Evolutionary conservation across 1,284 basidiomycete genomes (phyloP).

Genomic region (Phylloboletellus chloephorus): DNA sequence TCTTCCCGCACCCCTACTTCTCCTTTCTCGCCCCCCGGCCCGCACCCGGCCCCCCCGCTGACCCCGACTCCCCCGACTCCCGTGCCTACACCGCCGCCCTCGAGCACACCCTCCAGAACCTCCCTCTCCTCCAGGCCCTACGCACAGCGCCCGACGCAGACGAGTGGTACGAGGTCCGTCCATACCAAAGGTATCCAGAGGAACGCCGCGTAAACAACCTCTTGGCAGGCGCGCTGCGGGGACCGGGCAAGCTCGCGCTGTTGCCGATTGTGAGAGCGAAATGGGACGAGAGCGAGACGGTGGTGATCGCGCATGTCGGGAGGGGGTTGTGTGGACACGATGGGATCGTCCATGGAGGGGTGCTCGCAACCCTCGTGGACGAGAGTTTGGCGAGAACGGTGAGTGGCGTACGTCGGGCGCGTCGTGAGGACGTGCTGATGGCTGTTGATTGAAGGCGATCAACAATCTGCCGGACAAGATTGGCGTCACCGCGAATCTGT

Average conservation of each 20-base stretch:
- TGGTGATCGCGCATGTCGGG: slow-evolving; percentile 78
- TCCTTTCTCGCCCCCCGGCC: slow-evolving; percentile 66
- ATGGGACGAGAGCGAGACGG: slow-evolving; percentile 68
- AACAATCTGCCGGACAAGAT: slow-evolving; percentile 82
- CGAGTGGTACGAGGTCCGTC: slow-evolving; percentile 75
- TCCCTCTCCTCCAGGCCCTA: slow-evolving; percentile 57
- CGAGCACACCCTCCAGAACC: slow-evolving; percentile 63
- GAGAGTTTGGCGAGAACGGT: slow-evolving; percentile 83
- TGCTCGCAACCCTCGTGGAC: slow-evolving; percentile 87
- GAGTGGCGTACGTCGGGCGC: too few relatives aligned
- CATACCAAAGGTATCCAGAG: slow-evolving; percentile 66
- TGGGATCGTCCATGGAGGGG: slow-evolving; percentile 90
- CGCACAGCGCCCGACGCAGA: slow-evolving; percentile 43
- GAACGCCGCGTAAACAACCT: slow-evolving; percentile 73
- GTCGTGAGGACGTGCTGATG: slow-evolving; percentile 6
- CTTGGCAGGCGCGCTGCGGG: slow-evolving; percentile 79
- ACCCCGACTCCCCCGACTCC: slow-evolving; percentile 59
- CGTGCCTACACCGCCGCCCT: slow-evolving; percentile 54
- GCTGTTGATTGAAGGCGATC: slow-evolving; percentile 48
- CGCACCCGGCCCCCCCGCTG: slow-evolving; percentile 53
- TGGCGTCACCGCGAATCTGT: slow-evolving; percentile 86
- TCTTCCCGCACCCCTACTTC: slow-evolving; percentile 59
- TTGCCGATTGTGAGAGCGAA: slow-evolving; percentile 71
- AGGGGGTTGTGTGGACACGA: slow-evolving; percentile 87
- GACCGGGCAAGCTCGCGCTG: slow-evolving; percentile 80